phyloP scores from a whole-genome alignment of 2,329 filamentous ascomycete genomes.

The Chaetomium olivaceum region DNA sequence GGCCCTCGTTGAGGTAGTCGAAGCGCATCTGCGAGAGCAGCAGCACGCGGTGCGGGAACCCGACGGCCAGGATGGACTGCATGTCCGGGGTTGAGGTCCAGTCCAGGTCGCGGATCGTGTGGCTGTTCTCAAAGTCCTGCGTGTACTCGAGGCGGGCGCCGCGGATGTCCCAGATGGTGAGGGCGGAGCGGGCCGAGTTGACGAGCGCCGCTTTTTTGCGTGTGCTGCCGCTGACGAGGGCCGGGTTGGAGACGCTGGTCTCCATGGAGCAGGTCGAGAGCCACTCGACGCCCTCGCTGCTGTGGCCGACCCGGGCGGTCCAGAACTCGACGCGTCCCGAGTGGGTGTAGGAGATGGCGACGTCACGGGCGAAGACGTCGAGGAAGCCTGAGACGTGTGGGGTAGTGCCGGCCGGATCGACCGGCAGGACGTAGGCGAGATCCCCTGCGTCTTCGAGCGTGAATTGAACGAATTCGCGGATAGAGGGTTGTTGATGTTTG shows the following conservation, averaged over 20 bases:
- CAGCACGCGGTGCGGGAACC: slow-evolving; percentile 82
- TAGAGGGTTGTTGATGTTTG: slow-evolving; percentile 39
- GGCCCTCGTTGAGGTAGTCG: slow-evolving; percentile 83
- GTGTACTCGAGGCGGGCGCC: slow-evolving; percentile 80
- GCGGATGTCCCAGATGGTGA: slow-evolving; percentile 90
- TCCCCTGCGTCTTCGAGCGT: slow-evolving; percentile 61
- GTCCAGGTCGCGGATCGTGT: slow-evolving; percentile 81
- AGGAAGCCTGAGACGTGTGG: slow-evolving; percentile 74
- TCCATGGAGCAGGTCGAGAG: slow-evolving; percentile 78
- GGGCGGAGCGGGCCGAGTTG: slow-evolving; percentile 67
- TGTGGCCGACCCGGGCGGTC: slow-evolving; percentile 72
- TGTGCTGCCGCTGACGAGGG: slow-evolving; percentile 80
- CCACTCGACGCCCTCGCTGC: slow-evolving; percentile 70
- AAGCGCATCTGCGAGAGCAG: slow-evolving; percentile 86
- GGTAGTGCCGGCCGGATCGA: slow-evolving; percentile 79
- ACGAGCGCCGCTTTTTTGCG: slow-evolving; percentile 85
- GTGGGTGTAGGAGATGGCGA: slow-evolving; percentile 80
- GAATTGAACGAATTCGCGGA: slow-evolving; percentile 72
- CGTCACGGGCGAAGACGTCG: slow-evolving; percentile 81
- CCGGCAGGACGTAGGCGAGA: slow-evolving; percentile 70
- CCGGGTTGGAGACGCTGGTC: slow-evolving; percentile 70
- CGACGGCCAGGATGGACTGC: slow-evolving; percentile 88
- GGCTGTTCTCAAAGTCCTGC: slow-evolving; percentile 69
- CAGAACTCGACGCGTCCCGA: slow-evolving; percentile 77
- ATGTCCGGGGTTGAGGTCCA: slow-evolving; percentile 91